These are phyloP conservation scores for Dendrothele bispora DNA, from an alignment of 768 basidiomycete genomes.

Conservation along the genomic window DNA sequence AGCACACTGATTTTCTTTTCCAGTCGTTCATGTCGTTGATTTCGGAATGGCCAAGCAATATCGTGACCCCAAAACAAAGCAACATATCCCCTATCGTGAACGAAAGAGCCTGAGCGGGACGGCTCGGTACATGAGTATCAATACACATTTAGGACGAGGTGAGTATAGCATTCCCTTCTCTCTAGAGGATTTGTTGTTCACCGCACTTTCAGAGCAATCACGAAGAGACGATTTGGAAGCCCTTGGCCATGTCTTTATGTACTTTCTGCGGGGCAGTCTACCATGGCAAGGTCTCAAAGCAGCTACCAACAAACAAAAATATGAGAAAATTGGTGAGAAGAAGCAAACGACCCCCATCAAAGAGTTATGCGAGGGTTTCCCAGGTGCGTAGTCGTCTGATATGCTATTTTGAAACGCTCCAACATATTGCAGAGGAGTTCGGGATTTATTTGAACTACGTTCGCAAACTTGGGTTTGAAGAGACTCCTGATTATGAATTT, in stretches of 20 bases:
- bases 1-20: constrained; percentile 3
- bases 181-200: constrained; percentile 7
- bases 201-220: constrained; percentile 65
- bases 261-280: constrained; percentile 93
- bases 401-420: too few species aligned
- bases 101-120: constrained; percentile 96
- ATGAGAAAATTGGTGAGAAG: constrained; percentile 99
- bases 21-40: constrained; percentile 92
- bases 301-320: constrained; percentile 99
- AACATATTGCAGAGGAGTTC: constrained; percentile 82
- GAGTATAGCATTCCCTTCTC: constrained; percentile 19
- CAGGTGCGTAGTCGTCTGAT: too few species aligned
- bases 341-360: constrained; percentile 98
- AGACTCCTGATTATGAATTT: constrained; percentile 99
- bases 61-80: constrained; percentile 98
- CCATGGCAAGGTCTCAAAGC: constrained; percentile 99
- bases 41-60: constrained; percentile 99
- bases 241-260: constrained; percentile 99
- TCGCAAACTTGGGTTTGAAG: constrained; percentile 97
- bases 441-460: constrained; percentile 99
- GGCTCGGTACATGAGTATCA: constrained; percentile 99
- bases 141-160: constrained; percentile 98
- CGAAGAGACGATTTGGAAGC: constrained; percentile 97
- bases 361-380: constrained; percentile 94
- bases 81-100: constrained; percentile 99